Evolutionary conservation across 805 yeast genomes (phyloP).

Genomic region (Hanseniaspora taiwanica): DNA sequence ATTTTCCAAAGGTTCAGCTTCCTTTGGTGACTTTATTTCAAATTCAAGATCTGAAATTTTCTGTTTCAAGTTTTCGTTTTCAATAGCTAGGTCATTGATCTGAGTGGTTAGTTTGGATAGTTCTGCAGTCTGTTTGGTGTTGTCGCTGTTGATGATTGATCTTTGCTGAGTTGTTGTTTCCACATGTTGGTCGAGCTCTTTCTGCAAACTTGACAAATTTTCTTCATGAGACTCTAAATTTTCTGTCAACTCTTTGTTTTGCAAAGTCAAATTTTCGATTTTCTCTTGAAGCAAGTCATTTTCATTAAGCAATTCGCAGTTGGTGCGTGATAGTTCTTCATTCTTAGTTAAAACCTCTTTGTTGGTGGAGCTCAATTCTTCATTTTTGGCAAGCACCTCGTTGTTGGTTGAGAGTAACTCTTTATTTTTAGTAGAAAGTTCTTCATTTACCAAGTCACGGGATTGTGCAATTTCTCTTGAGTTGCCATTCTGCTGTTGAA

Average conservation of each 20-base stretch:
- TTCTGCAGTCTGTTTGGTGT: no score
- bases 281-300: conserved; percentile 19
- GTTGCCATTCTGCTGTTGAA: no score
- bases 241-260: not conserved
- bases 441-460: no score
- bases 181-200: not conserved
- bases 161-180: not conserved
- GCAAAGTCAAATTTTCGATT: not conserved
- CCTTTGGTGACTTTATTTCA: conserved; percentile 14
- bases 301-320: no score
- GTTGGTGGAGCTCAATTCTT: no score
- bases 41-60: conserved; percentile 34
- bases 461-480: no score
- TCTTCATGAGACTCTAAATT: not conserved
- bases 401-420: no score
- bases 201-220: not conserved
- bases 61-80: conserved; percentile 25
- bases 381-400: no score
- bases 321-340: no score
- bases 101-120: no score
- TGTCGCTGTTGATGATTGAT: conserved; percentile 45
- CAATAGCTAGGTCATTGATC: conserved; percentile 18
- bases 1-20: not conserved
- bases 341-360: no score
- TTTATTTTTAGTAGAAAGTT: no score